Base-by-base conservation (phyloP, 805 yeast species). In the Candida namnaoensis region DNA sequence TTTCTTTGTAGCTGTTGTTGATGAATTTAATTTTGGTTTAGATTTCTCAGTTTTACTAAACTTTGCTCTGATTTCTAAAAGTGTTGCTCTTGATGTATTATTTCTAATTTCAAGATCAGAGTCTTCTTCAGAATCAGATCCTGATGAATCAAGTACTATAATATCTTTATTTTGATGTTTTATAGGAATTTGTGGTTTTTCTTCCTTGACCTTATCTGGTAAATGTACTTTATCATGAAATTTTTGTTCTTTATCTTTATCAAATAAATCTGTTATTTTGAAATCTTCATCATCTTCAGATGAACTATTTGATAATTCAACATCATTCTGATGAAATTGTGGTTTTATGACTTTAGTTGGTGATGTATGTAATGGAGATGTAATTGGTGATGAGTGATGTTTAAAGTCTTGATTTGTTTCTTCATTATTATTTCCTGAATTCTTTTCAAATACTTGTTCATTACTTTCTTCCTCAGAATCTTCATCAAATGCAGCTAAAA, bases 61-160 rank as follows among this genome's bases (percentile, higher is more conserved):
- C 27, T 57, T 60, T 5, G 69, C 58, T 46, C 57, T 62, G 33
- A 67, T 51, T 26, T 59, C 64, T 10, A 67, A 44, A 32, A 63
- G 42, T 1, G 60, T 53, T 0, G 68, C 61, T 42, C 65, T 67
- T 2, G 69, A 58, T 2, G 45, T 30, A 13, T 30, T 30, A 5
- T 30, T 44, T 6, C 47, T 47, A 14, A 53, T 41, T 5, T 50
- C 48, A n/a, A 48, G 23, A 10, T 51, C 56, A 12, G 48, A 41
- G 23, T 49, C 53, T 39, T 46, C 26, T 12, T 51, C 56, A n/a
- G 48, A 41, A 25, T 49, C 52, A 41, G 48, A 42, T n/a, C 46
- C 52, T 34, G 47, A 19, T 19, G 19, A 47, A 34, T 49, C 57
- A 6, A 53, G 51, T 9, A 49, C 44, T 13, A 52, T 44, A 24